Percentiles rank a stretch among this genome's conserved stretches.
These are phyloP conservation scores for Harringtonia lauricola DNA, from an alignment of 2,329 filamentous ascomycete genomes.

Conservation along the genomic window DNA sequence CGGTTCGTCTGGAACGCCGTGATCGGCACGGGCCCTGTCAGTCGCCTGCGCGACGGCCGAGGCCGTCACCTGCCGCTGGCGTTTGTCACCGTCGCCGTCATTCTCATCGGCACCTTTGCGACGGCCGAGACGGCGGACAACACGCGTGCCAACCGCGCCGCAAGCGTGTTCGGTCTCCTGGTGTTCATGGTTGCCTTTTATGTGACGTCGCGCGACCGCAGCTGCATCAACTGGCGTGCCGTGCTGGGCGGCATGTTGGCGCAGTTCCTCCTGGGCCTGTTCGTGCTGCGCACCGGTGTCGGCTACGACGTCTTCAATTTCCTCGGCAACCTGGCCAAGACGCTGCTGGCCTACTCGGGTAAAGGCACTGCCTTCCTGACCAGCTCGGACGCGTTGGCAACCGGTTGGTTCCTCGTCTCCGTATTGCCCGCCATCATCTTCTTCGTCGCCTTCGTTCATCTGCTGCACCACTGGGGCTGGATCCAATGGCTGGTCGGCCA, in stretches of 20 bases:
- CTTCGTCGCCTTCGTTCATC: conserved; percentile 86
- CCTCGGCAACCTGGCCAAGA: conserved; percentile 62
- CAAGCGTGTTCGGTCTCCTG: conserved; percentile 68
- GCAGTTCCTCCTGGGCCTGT: conserved; percentile 81
- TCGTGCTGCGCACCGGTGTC: conserved; percentile 63
- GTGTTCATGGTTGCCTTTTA: conserved; percentile 61
- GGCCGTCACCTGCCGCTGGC: conserved; percentile 23
- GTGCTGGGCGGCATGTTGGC: conserved; percentile 82
- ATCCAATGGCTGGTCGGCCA: conserved; percentile 86
- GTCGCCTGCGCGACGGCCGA: background rate
- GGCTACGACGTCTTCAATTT: conserved; percentile 80
- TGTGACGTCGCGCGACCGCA: conserved; percentile 59
- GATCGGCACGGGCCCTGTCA: no score
- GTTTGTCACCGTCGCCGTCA: conserved; percentile 52
- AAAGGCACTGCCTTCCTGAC: conserved; percentile 62
- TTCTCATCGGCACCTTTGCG: conserved; percentile 68
- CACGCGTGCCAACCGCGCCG: conserved; percentile 65
- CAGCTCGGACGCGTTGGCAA: conserved; percentile 32
- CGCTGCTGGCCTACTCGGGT: conserved; percentile 64
- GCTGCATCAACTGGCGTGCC: conserved; percentile 57
- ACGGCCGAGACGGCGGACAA: conserved; percentile 64
- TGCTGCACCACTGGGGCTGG: conserved; percentile 69
- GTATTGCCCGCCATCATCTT: conserved; percentile 92
- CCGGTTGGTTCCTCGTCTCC: conserved; percentile 59
- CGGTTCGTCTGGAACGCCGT: background rate